These are phyloP conservation scores for Groenewaldozyma sp. DNA, from an alignment of 1,139 yeast genomes.

Conservation along the genomic window DNA sequence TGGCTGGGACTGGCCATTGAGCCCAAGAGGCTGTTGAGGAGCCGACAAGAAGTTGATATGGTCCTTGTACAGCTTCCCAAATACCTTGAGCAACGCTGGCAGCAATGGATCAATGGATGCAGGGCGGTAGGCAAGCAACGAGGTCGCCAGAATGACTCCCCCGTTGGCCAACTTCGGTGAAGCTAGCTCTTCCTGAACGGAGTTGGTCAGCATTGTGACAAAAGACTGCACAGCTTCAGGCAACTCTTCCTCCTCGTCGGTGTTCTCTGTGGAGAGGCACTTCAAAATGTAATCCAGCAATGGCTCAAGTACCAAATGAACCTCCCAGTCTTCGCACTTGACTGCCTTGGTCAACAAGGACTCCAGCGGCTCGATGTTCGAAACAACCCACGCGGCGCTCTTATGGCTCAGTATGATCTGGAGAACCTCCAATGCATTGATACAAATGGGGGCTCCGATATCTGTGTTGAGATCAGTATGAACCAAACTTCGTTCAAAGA, in stretches of 20 bases:
- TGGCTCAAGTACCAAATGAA: conserved; percentile 43
- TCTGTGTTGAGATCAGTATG: conserved; percentile 65
- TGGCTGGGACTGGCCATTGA: conserved; percentile 11
- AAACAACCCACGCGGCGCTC: conserved; percentile 63
- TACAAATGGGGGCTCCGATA: conserved; percentile 55
- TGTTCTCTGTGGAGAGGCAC: conserved; percentile 10
- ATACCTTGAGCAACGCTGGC: conserved; percentile 73
- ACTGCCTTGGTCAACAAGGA: conserved; percentile 73
- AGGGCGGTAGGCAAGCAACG: conserved; percentile 67
- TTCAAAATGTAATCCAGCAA: conserved; percentile 56
- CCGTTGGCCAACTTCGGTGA: conserved; percentile 82
- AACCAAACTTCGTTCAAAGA: conserved; percentile 77
- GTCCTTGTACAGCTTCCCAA: conserved; percentile 82
- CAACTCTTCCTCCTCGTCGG: conserved; percentile 43
- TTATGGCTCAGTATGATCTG: conserved; percentile 80
- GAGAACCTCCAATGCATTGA: conserved; percentile 85
- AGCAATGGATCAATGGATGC: conserved; percentile 63
- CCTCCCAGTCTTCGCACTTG: conserved; percentile 56
- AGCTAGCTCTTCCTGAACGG: conserved; percentile 76
- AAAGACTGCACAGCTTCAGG: conserved; percentile 53
- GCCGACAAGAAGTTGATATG: conserved; percentile 38
- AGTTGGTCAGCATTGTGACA: conserved; percentile 49
- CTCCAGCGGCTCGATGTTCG: conserved; percentile 59
- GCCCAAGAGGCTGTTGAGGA: conserved; percentile 9
- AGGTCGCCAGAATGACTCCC: conserved; percentile 81